phyloP scores from a whole-genome alignment of 2,329 filamentous ascomycete species.

The Boeremia lycopersici region DNA sequence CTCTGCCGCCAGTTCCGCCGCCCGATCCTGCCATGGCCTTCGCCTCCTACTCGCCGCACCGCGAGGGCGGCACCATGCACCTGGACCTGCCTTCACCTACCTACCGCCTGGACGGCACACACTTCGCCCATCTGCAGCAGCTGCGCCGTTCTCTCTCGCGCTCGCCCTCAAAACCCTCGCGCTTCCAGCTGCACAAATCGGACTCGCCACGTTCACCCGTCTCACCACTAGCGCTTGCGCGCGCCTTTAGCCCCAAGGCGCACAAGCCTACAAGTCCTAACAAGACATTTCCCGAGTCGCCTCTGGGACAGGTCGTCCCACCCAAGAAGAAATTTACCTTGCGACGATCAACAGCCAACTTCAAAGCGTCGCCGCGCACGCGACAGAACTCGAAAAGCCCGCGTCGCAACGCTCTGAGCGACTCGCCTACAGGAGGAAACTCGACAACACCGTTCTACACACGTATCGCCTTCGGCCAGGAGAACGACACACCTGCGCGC shows the following conservation, averaged over 20 bases:
- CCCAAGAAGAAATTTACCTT: conserved; percentile 63
- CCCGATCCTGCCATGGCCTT: conserved; percentile 51
- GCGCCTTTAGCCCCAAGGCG: conserved; percentile 52
- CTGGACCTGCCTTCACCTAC: conserved; percentile 88
- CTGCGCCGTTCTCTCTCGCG: conserved; percentile 86
- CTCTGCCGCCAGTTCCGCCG: conserved; percentile 16
- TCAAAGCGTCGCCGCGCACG: conserved; percentile 66
- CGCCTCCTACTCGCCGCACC: conserved; percentile 55
- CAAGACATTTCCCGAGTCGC: conserved; percentile 62
- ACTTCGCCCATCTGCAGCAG: conserved; percentile 77
- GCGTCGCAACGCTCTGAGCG: conserved; percentile 68
- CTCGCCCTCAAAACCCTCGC: conserved; percentile 82
- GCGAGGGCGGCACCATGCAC: conserved; percentile 77
- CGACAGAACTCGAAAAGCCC: conserved; percentile 78
- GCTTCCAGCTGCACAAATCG: conserved; percentile 68
- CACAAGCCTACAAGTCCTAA: conserved; percentile 56
- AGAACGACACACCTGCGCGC: conserved; percentile 45
- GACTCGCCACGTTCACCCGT: conserved; percentile 49
- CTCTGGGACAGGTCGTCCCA: conserved; percentile 61
- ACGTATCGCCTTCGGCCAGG: conserved; percentile 56
- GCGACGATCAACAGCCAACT: conserved; percentile 54
- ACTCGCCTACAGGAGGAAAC: conserved; percentile 75
- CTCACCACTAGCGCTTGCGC: conserved; percentile 52
- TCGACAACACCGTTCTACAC: conserved; percentile 60
- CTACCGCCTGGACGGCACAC: conserved; percentile 75